These are phyloP conservation scores for Solanum pennellii DNA, from an alignment of 257 asterid genomes.

Conservation along the genomic window DNA sequence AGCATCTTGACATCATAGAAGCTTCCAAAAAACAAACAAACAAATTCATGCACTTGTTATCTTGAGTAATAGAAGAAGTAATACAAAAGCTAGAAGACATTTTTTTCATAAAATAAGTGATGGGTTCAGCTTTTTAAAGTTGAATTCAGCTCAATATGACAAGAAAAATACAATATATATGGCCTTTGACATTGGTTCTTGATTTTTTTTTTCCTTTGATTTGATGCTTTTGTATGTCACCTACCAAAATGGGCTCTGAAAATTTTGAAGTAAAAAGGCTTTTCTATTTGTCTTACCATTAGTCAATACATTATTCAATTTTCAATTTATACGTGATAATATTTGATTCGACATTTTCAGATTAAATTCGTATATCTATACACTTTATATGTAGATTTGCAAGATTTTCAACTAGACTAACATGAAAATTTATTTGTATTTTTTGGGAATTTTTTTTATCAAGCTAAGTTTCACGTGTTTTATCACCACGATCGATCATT, in stretches of 20 bases:
- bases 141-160: not conserved
- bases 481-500: not conserved
- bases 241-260: not conserved
- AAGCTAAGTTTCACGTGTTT: not conserved
- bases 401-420: not conserved
- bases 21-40: not conserved
- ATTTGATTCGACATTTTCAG: no score
- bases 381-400: no score
- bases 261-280: not conserved
- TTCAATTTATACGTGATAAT: not conserved
- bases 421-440: not conserved
- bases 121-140: not conserved
- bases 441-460: accelerated
- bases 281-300: not conserved
- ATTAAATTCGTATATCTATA: no score
- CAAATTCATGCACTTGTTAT: not conserved
- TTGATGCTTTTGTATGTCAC: not conserved
- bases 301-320: not conserved
- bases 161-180: not conserved
- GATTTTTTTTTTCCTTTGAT: not conserved
- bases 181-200: not conserved
- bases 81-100: not conserved
- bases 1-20: not conserved
- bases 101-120: not conserved
- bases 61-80: not conserved